Base-by-base conservation (phyloP, 805 yeast species). In the Wickerhamomyces alni region DNA sequence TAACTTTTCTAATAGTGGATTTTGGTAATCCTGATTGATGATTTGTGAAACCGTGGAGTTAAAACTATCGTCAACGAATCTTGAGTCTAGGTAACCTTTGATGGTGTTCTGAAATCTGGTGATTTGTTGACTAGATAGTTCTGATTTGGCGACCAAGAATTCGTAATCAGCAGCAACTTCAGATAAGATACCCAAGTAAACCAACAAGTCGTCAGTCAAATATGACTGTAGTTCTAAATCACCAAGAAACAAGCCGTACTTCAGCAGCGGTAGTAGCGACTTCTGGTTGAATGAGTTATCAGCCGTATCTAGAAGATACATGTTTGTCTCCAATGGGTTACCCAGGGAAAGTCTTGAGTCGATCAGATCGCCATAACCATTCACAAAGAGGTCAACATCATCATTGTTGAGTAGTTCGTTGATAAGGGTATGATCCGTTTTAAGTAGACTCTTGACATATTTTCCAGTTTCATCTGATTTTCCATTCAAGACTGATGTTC, bases 301-400 rank as follows among this genome's bases (percentile, higher is more conserved):
- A 3, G 37, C n/a, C 1, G 38, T 33, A 3, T 35, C 10, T 8
- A 61, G 35, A 1, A 63, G 19, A 36, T 64, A 66, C 2, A 70
- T 57, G 39, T 65, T 70, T 11, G 64, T 59, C 19, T 62, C 70
- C 35, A 77, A 50, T 2, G 76, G 67, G 47, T 74, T 75, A 0
- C 76, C 70, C 19, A 75, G 50, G 0, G 80, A 52, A 17, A 76
- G 43, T 30, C 65, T 55, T 10, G 62, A 53, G 41, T 67, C 69
- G 26, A 65, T 46, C 3, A 29, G 21, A 1, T 56, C 52, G 12
- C 67, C 59, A 54, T 63, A 58, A 5, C 55, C 48, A 0, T 33
- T 38, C 18, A 61, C 40, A 33, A 54, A 26, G 7, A 59, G 52
- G 2, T 27, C 34, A 4, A 41, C 35, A 2, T 55, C 37, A 8